Conservation (phyloP, 306 rosid species). For the Prinsepia uniflora region DNA sequence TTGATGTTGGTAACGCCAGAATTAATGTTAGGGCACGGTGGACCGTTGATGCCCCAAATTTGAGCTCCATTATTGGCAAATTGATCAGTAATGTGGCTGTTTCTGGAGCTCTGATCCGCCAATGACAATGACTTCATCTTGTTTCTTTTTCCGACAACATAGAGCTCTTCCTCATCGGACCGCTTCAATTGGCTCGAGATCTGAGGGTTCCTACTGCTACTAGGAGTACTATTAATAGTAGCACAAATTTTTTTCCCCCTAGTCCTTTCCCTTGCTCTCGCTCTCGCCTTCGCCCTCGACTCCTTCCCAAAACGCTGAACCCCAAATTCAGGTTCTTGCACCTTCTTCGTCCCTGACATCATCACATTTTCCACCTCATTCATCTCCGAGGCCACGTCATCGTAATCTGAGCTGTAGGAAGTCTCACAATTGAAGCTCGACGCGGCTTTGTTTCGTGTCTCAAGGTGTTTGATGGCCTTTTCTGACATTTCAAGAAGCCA, state of each 20-base stretch:
- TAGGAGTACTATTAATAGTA: conserved; percentile 12
- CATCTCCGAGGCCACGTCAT: conserved; percentile 21
- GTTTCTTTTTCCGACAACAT: conserved; percentile 5
- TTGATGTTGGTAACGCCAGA: conserved; percentile 29
- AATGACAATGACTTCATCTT: conserved; percentile 3
- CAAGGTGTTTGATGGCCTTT: conserved; percentile 59
- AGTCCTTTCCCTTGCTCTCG: conserved; percentile 82
- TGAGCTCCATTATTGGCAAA: conserved; percentile 57
- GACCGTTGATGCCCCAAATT: conserved; percentile 58
- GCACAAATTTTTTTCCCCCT: conserved; percentile 41
- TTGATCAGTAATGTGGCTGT: conserved; percentile 18
- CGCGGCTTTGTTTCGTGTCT: conserved; percentile 7
- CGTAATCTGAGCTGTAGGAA: conserved; percentile 33
- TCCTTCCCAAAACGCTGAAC: conserved; percentile 38
- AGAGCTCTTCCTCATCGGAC: conserved; percentile 1
- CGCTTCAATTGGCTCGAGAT: conserved; percentile 35
- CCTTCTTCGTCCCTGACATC: conserved; percentile 7
- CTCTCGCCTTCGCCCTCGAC: conserved; percentile 78
- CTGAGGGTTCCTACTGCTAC: conserved; percentile 17
- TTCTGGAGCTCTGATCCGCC: conserved; percentile 29
- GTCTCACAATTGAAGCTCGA: not conserved
- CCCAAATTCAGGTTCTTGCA: conserved; percentile 21
- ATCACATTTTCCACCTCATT: conserved; percentile 14
- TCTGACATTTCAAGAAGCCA: conserved; percentile 80
- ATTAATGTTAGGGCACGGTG: conserved; percentile 24